Conservation (phyloP, 306 rosid genomes). For the Vigna hirtella region DNA sequence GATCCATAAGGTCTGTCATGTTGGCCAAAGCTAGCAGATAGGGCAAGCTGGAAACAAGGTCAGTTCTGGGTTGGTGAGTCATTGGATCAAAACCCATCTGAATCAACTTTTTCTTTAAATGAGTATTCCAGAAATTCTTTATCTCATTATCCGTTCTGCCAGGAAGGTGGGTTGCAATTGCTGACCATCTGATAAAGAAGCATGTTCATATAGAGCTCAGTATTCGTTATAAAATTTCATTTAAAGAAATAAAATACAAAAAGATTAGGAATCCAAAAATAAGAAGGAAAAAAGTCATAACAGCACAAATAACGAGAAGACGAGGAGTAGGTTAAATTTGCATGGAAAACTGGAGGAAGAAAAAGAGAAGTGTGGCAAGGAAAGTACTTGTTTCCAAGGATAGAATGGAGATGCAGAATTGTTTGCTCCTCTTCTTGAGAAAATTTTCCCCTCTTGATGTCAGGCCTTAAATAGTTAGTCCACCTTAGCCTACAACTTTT, state of each 20-base stretch:
- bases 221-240: neutral
- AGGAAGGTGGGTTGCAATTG: constrained; percentile 78
- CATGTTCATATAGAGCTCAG: neutral
- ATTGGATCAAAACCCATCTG: constrained; percentile 95
- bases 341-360: neutral
- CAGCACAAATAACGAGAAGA: neutral
- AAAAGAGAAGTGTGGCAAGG: neutral
- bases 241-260: neutral
- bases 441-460: constrained; percentile 87
- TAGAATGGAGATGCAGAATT: constrained; percentile 87
- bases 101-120: constrained; percentile 79
- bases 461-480: constrained; percentile 93
- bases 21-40: constrained; percentile 71
- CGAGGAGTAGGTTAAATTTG: constrained; percentile 1
- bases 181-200: constrained; percentile 69
- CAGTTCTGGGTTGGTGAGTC: constrained; percentile 92
- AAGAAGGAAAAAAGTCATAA: neutral
- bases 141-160: constrained; percentile 88
- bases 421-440: constrained; percentile 86
- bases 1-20: constrained; percentile 58
- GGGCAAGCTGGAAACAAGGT: constrained; percentile 67
- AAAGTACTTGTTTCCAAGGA: constrained; percentile 85
- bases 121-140: constrained; percentile 91
- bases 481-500: constrained; percentile 90
- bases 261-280: neutral